These are phyloP conservation scores for Phialophora macrospora DNA, from an alignment of 2,329 filamentous ascomycete species.

Conservation along the genomic window DNA sequence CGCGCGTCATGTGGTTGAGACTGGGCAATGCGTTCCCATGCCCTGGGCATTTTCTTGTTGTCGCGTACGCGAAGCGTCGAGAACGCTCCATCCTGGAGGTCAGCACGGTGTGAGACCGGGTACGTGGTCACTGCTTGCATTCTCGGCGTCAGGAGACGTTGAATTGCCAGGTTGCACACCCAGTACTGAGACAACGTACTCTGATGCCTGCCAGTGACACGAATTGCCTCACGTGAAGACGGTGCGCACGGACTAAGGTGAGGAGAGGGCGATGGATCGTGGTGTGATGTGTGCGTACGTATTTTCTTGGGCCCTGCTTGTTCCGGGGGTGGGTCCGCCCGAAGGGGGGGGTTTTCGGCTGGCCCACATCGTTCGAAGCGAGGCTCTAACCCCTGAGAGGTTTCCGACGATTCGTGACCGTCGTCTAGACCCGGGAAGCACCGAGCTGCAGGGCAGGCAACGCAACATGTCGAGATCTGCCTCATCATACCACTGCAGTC, in stretches of 20 bases:
- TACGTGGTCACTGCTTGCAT: slow-evolving; percentile 13
- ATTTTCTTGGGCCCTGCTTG: not conserved
- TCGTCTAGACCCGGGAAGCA: not conserved
- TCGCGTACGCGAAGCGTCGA: slow-evolving; percentile 19
- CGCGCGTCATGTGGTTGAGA: slow-evolving; percentile 10
- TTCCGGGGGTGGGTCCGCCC: slow-evolving; percentile 2
- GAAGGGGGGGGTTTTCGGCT: not conserved
- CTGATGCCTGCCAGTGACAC: not conserved
- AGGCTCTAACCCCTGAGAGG: slow-evolving; percentile 1
- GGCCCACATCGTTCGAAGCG: not conserved
- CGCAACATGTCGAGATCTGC: slow-evolving; percentile 15
- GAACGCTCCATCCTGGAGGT: not conserved
- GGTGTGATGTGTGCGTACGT: slow-evolving; percentile 14
- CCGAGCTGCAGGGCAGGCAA: not conserved
- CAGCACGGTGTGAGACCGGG: not conserved
- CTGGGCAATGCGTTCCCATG: slow-evolving; percentile 5
- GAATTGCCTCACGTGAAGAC: not conserved
- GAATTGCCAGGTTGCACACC: not conserved
- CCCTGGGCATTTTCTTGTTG: not conserved
- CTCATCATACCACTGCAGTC: slow-evolving; percentile 11
- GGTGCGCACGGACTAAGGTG: not conserved
- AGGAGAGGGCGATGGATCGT: not conserved
- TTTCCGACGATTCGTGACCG: not conserved
- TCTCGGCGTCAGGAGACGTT: slow-evolving; percentile 19
- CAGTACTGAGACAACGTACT: not conserved